phyloP scores from a whole-genome alignment of 257 asterid species.

The Schizonepeta tenuifolia region DNA sequence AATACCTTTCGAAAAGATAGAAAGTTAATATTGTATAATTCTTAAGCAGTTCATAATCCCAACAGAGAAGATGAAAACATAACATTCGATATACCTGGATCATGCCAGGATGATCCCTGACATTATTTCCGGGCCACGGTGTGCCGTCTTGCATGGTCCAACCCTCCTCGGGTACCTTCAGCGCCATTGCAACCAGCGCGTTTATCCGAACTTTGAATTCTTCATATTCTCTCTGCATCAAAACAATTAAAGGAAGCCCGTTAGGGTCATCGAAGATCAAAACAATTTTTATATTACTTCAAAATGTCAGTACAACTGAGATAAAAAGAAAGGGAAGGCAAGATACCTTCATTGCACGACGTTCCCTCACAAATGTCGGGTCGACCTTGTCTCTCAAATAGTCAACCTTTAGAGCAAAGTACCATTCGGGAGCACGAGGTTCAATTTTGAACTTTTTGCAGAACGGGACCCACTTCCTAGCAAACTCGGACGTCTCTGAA shows the following conservation, averaged over 20 bases:
- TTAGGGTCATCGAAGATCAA: background rate
- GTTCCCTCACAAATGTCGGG: constrained; percentile 91
- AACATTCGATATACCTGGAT: constrained; percentile 64
- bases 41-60: no score
- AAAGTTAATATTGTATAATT: constrained; percentile 17
- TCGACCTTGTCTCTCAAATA: constrained; percentile 87
- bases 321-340: background rate
- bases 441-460: constrained; percentile 85
- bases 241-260: background rate
- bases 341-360: constrained; percentile 95
- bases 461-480: constrained; percentile 97
- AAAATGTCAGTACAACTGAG: no score
- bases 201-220: constrained; percentile 88
- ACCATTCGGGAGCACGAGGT: constrained; percentile 98
- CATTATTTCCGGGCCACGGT: constrained; percentile 96
- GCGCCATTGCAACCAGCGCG: constrained; percentile 85
- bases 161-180: constrained; percentile 96
- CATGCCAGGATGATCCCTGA: constrained; percentile 99
- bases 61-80: constrained; percentile 1
- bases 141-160: constrained; percentile 99
- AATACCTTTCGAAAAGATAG: constrained; percentile 60
- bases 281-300: background rate
- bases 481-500: constrained; percentile 95
- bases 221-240: constrained; percentile 86
- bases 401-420: constrained; percentile 83